Evolutionary conservation across 306 rosid genomes (phyloP).

Genomic region (Mimosa bimucronata): DNA sequence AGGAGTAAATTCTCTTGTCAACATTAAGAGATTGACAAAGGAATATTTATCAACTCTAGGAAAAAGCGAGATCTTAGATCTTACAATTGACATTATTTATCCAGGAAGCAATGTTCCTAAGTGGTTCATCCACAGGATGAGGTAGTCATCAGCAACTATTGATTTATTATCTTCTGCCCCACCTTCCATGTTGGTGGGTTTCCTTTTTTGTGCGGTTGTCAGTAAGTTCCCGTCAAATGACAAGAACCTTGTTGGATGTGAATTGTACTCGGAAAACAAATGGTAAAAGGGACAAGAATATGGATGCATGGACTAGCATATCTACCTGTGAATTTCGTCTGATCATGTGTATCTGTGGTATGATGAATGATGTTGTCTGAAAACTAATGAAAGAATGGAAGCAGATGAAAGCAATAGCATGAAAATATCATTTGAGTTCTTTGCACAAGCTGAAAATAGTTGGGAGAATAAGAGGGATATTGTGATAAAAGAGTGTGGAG

Average conservation of each 20-base stretch:
- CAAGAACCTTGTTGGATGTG: constrained; percentile 1
- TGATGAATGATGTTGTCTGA: constrained; percentile 5
- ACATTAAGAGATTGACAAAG: constrained; percentile 5
- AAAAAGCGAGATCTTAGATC: neutral
- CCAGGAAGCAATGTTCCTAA: constrained; percentile 11
- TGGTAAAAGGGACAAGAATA: neutral
- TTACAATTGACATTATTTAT: neutral
- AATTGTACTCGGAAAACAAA: neutral
- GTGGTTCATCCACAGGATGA: constrained; percentile 13
- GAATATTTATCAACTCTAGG: constrained; percentile 8
- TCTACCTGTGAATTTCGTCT: neutral
- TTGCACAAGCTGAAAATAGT: neutral
- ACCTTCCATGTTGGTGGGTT: neutral
- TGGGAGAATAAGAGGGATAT: constrained; percentile 7
- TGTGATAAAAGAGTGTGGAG: constrained; percentile 17
- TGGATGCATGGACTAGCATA: constrained; percentile 16
- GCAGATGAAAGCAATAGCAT: neutral
- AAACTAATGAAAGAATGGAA: neutral
- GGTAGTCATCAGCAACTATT: neutral
- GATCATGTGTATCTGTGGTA: constrained; percentile 21
- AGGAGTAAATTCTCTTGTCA: constrained; percentile 3
- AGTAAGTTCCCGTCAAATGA: neutral
- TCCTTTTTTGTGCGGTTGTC: constrained; percentile 17
- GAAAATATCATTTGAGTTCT: constrained; percentile 16
- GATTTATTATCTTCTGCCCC: constrained; percentile 8